Evolutionary conservation across 176 grass and related monocot species (phyloP).

Genomic region (Musa itinerans): DNA sequence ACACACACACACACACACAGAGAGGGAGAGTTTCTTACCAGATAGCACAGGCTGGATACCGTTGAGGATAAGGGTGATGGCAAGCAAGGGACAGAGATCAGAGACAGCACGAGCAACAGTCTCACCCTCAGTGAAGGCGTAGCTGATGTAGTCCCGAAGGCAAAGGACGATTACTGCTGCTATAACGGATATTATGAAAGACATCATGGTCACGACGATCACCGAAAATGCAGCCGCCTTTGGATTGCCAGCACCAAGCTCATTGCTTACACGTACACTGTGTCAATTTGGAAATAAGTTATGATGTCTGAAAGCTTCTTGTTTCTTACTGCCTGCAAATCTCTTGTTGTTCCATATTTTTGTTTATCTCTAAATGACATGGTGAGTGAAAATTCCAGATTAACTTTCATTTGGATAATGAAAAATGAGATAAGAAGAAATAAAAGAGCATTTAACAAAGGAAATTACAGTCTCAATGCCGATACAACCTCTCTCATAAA

Average conservation of each 20-base stretch:
- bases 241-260: constrained; percentile 74
- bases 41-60: constrained; percentile 77
- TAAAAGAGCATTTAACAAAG: no score
- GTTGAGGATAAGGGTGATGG: constrained; percentile 55
- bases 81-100: constrained; percentile 65
- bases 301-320: not conserved
- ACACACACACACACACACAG: no score
- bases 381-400: no score
- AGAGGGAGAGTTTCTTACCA: constrained; percentile 21
- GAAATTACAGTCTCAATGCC: no score
- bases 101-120: constrained; percentile 48
- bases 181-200: constrained; percentile 35
- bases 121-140: constrained; percentile 66
- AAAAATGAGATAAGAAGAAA: no score
- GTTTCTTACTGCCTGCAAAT: not conserved
- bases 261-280: constrained; percentile 77
- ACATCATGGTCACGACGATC: constrained; percentile 45
- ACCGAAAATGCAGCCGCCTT: constrained; percentile 67
- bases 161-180: constrained; percentile 33
- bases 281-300: not conserved
- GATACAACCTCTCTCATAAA: no score
- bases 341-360: no score
- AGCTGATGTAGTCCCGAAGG: constrained; percentile 69
- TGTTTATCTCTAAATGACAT: no score
- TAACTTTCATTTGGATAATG: no score